Evolutionary conservation across 768 basidiomycete species (phyloP).

Genomic region (Imleria badia): DNA sequence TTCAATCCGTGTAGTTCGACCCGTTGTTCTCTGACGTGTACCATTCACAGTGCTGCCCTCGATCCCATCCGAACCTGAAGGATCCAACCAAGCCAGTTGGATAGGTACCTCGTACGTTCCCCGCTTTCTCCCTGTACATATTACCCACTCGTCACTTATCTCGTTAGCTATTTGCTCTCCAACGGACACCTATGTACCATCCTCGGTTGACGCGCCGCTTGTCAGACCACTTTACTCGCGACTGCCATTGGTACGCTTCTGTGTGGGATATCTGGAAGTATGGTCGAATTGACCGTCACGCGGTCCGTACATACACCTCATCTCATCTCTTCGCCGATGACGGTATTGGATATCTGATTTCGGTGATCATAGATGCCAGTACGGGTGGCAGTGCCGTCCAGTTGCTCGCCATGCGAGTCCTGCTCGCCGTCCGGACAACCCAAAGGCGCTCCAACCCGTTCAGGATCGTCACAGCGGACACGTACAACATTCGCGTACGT

Average conservation of each 20-base stretch:
- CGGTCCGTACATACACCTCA: slow-evolving; percentile 28
- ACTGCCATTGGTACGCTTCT: slow-evolving; percentile 12
- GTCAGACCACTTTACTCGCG: slow-evolving; percentile 12
- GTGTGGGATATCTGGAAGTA: slow-evolving; percentile 7
- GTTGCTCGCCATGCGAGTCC: slow-evolving; percentile 16
- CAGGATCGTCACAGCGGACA: slow-evolving; percentile 23
- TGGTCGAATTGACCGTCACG: slow-evolving; percentile 11
- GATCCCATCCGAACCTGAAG: slow-evolving; percentile 26
- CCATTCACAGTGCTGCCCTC: slow-evolving; percentile 8
- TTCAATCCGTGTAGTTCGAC: neutral
- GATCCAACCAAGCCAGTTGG: slow-evolving; percentile 30
- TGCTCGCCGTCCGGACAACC: neutral
- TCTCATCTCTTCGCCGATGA: neutral
- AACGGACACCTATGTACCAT: slow-evolving; percentile 18
- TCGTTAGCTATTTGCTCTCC: slow-evolving; percentile 11
- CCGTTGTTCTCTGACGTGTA: neutral
- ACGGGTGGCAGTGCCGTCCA: slow-evolving; percentile 22
- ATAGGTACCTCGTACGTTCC: slow-evolving; percentile 25
- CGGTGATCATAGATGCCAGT: slow-evolving; percentile 15
- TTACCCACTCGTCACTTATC: too few relatives aligned
- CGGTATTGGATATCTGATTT: neutral
- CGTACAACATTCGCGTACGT: slow-evolving; percentile 21
- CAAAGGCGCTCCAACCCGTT: neutral
- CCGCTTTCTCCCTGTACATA: neutral
- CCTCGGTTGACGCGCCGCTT: slow-evolving; percentile 12